These are phyloP conservation scores for Linaria vulgaris DNA, from an alignment of 257 asterid species.

Conservation along the genomic window DNA sequence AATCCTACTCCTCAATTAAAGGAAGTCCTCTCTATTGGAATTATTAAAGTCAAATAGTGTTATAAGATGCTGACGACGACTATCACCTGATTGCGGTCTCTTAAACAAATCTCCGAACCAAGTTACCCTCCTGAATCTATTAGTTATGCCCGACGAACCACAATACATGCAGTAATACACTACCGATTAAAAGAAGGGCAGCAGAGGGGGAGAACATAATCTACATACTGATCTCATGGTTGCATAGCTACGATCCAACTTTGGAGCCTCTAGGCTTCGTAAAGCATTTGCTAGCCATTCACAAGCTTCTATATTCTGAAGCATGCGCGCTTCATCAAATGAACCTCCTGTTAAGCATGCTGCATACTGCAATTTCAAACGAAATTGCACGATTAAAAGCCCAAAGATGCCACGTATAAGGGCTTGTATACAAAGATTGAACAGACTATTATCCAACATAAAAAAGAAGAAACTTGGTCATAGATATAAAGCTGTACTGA, in stretches of 20 bases:
- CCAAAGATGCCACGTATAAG: constrained; percentile 20
- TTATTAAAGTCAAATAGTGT: constrained; percentile 5
- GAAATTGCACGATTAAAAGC: constrained; percentile 21
- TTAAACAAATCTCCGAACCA: constrained; percentile 22
- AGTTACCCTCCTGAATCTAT: constrained; percentile 19
- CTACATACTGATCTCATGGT: constrained; percentile 78
- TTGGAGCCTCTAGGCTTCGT: constrained; percentile 69
- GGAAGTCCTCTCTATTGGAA: constrained; percentile 16
- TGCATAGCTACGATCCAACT: constrained; percentile 65
- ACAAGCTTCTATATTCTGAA: constrained; percentile 85
- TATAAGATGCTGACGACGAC: neutral
- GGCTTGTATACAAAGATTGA: constrained; percentile 25
- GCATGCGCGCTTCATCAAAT: constrained; percentile 91
- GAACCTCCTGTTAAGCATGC: constrained; percentile 73
- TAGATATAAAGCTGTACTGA: constrained; percentile 3
- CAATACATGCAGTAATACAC: neutral
- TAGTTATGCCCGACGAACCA: neutral
- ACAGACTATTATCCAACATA: neutral
- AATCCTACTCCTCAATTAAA: neutral
- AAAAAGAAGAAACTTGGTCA: neutral
- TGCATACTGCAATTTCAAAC: constrained; percentile 58
- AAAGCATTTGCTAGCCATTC: constrained; percentile 88
- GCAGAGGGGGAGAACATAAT: constrained; percentile 19
- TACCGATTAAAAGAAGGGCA: constrained; percentile 12
- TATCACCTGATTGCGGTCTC: constrained; percentile 9